phyloP scores from a whole-genome alignment of 2,329 filamentous ascomycete species.

The Colletotrichum ledebouriae region DNA sequence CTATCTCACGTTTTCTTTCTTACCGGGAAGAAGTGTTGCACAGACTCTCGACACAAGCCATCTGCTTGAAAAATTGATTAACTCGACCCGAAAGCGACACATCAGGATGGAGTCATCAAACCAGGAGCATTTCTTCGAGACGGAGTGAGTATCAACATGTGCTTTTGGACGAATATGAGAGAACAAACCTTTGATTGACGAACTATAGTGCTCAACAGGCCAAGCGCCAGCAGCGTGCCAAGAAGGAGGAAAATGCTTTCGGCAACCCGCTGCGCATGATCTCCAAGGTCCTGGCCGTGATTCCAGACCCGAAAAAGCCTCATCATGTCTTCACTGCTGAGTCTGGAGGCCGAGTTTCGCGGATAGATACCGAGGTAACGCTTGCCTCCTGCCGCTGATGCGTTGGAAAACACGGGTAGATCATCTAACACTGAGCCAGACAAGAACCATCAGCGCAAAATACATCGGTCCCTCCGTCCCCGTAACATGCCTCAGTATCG shows the following conservation, averaged over 20 bases:
- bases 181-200: slow-evolving; percentile 34
- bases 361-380: slow-evolving; percentile 79
- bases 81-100: no score
- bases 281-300: slow-evolving; percentile 86
- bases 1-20: no score
- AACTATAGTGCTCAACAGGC: slow-evolving; percentile 21
- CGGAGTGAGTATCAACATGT: slow-evolving; percentile 72
- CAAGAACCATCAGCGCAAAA: slow-evolving; percentile 33
- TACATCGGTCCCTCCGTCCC: slow-evolving; percentile 85
- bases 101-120: slow-evolving; percentile 77
- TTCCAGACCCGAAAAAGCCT: slow-evolving; percentile 74
- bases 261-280: slow-evolving; percentile 84
- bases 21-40: no score
- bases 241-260: slow-evolving; percentile 80
- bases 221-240: slow-evolving; percentile 54
- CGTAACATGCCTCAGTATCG: slow-evolving; percentile 80
- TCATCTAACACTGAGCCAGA: slow-evolving; percentile 16
- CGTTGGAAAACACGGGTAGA: no score
- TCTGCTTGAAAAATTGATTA: no score
- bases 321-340: slow-evolving; percentile 82
- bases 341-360: slow-evolving; percentile 84
- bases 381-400: slow-evolving; percentile 35
- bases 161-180: slow-evolving; percentile 46
- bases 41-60: no score
- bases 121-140: slow-evolving; percentile 90